A percentile compares a stretch with the other conserved stretches of the same genome.
Evolutionary conservation across 805 yeast species (phyloP).

Genomic region (Kodamaea kakaduensis): DNA sequence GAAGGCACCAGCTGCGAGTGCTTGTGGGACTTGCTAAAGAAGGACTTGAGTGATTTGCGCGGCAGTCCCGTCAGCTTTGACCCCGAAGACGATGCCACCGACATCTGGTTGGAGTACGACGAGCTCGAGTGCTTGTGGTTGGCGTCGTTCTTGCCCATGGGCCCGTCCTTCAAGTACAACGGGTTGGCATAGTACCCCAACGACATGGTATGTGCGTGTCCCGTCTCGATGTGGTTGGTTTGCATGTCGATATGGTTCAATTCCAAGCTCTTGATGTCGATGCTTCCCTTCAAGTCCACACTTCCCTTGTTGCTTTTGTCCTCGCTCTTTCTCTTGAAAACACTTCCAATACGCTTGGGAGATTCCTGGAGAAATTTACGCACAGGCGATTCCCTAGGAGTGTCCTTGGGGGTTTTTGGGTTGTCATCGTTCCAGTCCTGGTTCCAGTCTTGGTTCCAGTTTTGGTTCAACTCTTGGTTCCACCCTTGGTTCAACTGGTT

Average conservation of each 20-base stretch:
- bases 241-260: too few species aligned
- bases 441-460: too few species aligned
- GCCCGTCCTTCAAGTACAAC: too few species aligned
- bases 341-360: conserved; percentile 25
- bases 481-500: too few species aligned
- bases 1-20: conserved; percentile 11
- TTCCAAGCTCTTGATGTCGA: conserved; percentile 10
- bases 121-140: conserved; percentile 27
- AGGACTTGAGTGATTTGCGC: conserved; percentile 23
- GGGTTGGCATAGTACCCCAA: too few species aligned
- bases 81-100: conserved; percentile 21
- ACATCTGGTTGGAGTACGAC: conserved; percentile 23
- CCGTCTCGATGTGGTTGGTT: neutral
- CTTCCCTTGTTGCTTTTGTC: too few species aligned
- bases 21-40: conserved; percentile 14
- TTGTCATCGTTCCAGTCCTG: too few species aligned
- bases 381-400: conserved; percentile 38
- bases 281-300: conserved; percentile 3
- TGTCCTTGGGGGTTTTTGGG: too few species aligned
- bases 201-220: neutral
- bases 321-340: conserved; percentile 15
- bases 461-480: too few species aligned
- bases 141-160: too few species aligned
- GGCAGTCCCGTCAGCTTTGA: conserved; percentile 30
- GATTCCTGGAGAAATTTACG: conserved; percentile 28